These are phyloP conservation scores for Syzygium aqueum DNA, from an alignment of 345 rosid genomes.

Conservation along the genomic window DNA sequence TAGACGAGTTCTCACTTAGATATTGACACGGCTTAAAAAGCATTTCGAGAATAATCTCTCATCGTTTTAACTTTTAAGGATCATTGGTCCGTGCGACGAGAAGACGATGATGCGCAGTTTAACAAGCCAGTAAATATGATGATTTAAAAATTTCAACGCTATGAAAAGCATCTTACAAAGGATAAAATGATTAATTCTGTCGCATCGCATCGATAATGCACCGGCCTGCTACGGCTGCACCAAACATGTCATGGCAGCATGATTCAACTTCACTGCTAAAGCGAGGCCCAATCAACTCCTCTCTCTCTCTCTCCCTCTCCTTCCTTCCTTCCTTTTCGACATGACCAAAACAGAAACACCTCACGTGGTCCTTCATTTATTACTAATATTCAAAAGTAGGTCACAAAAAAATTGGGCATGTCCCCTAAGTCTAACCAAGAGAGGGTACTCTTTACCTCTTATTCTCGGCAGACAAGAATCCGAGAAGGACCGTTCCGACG, in stretches of 20 bases:
- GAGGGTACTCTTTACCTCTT: neutral
- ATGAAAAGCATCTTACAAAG: rapidly evolving
- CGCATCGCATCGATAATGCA: neutral
- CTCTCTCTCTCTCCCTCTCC: neutral
- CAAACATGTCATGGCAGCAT: too few relatives aligned
- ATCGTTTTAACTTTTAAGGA: neutral
- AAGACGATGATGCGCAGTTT: rapidly evolving
- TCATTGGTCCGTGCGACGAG: rapidly evolving
- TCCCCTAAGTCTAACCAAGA: neutral
- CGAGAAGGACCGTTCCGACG: neutral
- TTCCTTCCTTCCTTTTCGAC: too few relatives aligned
- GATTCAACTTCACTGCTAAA: too few relatives aligned
- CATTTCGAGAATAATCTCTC: rapidly evolving
- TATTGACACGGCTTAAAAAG: neutral
- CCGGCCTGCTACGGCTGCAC: too few relatives aligned
- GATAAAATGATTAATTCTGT: rapidly evolving
- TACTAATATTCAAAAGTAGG: neutral
- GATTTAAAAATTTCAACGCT: neutral
- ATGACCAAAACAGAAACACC: neutral
- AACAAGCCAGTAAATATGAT: neutral
- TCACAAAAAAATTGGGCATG: neutral
- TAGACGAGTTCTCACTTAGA: too few relatives aligned
- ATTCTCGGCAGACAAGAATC: neutral
- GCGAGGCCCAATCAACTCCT: neutral
- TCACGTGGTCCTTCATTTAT: neutral